Conservation (phyloP, 371 early-diverging fungal species). For the Mucor irregularis region DNA sequence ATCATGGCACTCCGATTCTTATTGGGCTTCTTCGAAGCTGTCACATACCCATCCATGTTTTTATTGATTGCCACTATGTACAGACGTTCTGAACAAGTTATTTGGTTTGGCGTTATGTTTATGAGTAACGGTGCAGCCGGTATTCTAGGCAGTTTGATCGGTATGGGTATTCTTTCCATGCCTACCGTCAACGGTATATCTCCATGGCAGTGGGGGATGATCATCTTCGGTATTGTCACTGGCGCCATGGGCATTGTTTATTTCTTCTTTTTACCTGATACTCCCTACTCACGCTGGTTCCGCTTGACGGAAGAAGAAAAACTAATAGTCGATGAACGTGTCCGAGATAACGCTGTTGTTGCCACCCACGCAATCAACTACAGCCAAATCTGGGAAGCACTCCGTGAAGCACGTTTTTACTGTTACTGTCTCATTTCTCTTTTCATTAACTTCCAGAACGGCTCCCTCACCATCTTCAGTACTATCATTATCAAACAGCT, state of each 20-base stretch:
- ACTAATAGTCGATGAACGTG: constrained; percentile 14
- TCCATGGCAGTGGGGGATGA: constrained; percentile 26
- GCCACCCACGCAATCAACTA: constrained; percentile 7
- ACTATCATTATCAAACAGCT: constrained; percentile 13
- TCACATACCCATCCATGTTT: constrained; percentile 36
- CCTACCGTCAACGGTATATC: constrained; percentile 8
- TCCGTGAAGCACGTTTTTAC: constrained; percentile 15
- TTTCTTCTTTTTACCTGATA: constrained; percentile 24
- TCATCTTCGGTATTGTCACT: constrained; percentile 17
- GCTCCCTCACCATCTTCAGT: constrained; percentile 20
- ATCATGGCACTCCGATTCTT: constrained; percentile 31
- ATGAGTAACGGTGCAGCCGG: constrained; percentile 23
- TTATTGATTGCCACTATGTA: constrained; percentile 33
- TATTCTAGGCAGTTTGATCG: constrained; percentile 29
- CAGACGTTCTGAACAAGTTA: constrained; percentile 36
- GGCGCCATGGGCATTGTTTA: constrained; percentile 5
- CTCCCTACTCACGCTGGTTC: constrained; percentile 17
- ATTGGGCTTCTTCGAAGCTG: constrained; percentile 39
- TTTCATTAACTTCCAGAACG: constrained; percentile 21
- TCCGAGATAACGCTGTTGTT: constrained; percentile 31
- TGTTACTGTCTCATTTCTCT: constrained; percentile 21
- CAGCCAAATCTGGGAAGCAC: constrained; percentile 14
- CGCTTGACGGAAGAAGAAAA: constrained; percentile 12
- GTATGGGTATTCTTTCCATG: constrained; percentile 27
- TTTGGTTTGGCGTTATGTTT: constrained; percentile 30